phyloP scores from a whole-genome alignment of 352 stramenopile species.

The Salisapilia sapeloensis region DNA sequence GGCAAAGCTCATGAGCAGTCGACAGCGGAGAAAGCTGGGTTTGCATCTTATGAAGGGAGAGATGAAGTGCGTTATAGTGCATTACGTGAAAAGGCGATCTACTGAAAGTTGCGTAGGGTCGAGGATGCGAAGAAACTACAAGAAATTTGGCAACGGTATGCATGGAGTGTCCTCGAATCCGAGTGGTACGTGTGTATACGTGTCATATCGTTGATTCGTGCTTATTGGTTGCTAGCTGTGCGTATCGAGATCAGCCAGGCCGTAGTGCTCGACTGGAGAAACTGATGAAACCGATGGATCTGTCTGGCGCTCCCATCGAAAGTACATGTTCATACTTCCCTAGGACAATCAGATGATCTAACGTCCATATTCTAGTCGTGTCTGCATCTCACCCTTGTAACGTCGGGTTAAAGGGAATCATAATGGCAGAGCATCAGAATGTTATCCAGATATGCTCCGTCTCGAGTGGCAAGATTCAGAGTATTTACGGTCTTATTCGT shows the following conservation, averaged over 20 bases:
- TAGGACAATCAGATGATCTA: not conserved
- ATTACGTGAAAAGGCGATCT: not conserved
- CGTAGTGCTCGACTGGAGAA: conserved; percentile 14
- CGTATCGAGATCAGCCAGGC: conserved; percentile 3
- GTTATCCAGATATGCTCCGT: conserved; percentile 48
- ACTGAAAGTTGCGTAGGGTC: conserved; percentile 5
- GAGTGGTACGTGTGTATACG: conserved; percentile 16
- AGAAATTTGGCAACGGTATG: conserved; percentile 47
- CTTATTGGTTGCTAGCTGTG: conserved; percentile 2
- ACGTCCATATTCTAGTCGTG: conserved; percentile 25
- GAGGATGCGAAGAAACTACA: conserved; percentile 38
- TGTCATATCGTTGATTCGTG: not conserved
- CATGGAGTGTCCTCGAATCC: conserved; percentile 22
- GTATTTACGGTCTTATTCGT: too few species aligned
- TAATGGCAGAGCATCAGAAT: conserved; percentile 44
- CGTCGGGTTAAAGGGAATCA: conserved; percentile 25
- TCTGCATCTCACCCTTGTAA: conserved; percentile 46
- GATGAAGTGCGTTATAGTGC: conserved; percentile 18
- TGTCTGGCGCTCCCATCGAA: conserved; percentile 54
- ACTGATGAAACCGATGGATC: conserved; percentile 42
- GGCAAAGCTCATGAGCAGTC: conserved; percentile 37
- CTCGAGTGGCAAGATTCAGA: too few species aligned
- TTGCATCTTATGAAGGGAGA: conserved; percentile 29
- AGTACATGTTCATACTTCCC: conserved; percentile 8
- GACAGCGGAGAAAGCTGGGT: conserved; percentile 28